Evolutionary conservation across 192 early-diverging fungal species (phyloP).

Genomic region (Backusella circina): DNA sequence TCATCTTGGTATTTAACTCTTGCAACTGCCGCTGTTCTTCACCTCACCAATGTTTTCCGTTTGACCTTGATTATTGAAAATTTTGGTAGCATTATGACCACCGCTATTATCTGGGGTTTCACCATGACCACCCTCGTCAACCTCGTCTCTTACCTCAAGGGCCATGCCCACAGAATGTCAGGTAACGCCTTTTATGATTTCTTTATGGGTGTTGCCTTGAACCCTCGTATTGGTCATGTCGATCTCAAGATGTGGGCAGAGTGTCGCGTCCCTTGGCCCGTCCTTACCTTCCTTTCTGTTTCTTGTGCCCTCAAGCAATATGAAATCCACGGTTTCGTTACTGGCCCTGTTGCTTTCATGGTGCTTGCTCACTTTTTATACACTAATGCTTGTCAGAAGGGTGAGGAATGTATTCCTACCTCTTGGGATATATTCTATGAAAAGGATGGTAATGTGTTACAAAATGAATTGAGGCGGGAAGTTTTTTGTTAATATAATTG

Average conservation of each 20-base stretch:
- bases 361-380: slow-evolving; percentile 50
- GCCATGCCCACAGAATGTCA: slow-evolving; percentile 51
- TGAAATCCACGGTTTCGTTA: slow-evolving; percentile 36
- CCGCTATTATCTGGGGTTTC: slow-evolving; percentile 49
- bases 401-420: slow-evolving; percentile 51
- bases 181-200: slow-evolving; percentile 46
- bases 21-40: slow-evolving; percentile 39
- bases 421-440: slow-evolving; percentile 53
- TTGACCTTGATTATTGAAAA: slow-evolving; percentile 52
- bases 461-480: not conserved
- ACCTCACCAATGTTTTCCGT: slow-evolving; percentile 40
- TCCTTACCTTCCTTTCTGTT: slow-evolving; percentile 45
- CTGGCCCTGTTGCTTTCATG: slow-evolving; percentile 39
- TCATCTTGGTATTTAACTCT: slow-evolving; percentile 47
- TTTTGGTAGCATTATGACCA: slow-evolving; percentile 53
- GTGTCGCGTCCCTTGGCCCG: slow-evolving; percentile 43
- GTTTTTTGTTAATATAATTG: not conserved
- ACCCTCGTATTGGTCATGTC: slow-evolving; percentile 41
- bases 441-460: slow-evolving; percentile 42
- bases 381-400: slow-evolving; percentile 45
- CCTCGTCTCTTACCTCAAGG: slow-evolving; percentile 21
- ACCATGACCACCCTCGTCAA: slow-evolving; percentile 39
- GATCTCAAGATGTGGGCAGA: slow-evolving; percentile 53
- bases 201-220: slow-evolving; percentile 46
- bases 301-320: slow-evolving; percentile 46